phyloP scores from a whole-genome alignment of 805 yeast genomes.

The Candida loeiensis region DNA sequence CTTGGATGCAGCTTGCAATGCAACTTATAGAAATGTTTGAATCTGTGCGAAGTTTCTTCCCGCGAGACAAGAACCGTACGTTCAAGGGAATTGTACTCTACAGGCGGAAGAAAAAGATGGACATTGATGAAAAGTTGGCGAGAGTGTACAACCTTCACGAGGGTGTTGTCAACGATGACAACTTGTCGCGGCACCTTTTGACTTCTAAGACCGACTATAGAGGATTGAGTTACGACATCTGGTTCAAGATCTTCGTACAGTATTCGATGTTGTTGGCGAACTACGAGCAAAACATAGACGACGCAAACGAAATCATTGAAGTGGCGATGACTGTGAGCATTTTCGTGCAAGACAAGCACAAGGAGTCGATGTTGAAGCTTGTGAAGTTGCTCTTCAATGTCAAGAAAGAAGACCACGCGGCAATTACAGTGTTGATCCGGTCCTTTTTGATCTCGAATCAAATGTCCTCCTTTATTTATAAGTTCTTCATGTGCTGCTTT shows the following conservation, averaged over 20 bases:
- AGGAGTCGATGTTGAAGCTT: slow-evolving; percentile 57
- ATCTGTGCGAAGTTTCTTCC: slow-evolving; percentile 72
- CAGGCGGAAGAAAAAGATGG: slow-evolving; percentile 57
- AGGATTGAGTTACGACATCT: slow-evolving; percentile 70
- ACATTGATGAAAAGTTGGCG: slow-evolving; percentile 69
- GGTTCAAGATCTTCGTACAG: slow-evolving; percentile 85
- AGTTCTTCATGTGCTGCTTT: slow-evolving; percentile 64
- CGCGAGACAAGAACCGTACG: slow-evolving; percentile 65
- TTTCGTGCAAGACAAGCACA: slow-evolving; percentile 61
- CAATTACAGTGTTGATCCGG: slow-evolving; percentile 58
- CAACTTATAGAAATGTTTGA: slow-evolving; percentile 82
- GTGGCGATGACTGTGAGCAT: slow-evolving; percentile 77
- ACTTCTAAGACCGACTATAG: slow-evolving; percentile 62
- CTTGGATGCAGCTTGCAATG: slow-evolving; percentile 83
- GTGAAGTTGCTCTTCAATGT: slow-evolving; percentile 63
- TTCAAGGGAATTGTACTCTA: slow-evolving; percentile 67
- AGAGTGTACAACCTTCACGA: slow-evolving; percentile 64
- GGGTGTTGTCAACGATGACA: slow-evolving; percentile 39
- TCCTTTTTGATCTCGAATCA: slow-evolving; percentile 64
- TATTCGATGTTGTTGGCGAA: slow-evolving; percentile 66
- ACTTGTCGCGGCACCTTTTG: slow-evolving; percentile 27
- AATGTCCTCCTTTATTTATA: slow-evolving; percentile 66
- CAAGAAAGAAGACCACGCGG: slow-evolving; percentile 46
- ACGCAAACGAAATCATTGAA: slow-evolving; percentile 51
- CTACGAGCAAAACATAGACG: slow-evolving; percentile 60